Base-by-base conservation (phyloP, 768 basidiomycete genomes). In the Cytidiella melzeri region DNA sequence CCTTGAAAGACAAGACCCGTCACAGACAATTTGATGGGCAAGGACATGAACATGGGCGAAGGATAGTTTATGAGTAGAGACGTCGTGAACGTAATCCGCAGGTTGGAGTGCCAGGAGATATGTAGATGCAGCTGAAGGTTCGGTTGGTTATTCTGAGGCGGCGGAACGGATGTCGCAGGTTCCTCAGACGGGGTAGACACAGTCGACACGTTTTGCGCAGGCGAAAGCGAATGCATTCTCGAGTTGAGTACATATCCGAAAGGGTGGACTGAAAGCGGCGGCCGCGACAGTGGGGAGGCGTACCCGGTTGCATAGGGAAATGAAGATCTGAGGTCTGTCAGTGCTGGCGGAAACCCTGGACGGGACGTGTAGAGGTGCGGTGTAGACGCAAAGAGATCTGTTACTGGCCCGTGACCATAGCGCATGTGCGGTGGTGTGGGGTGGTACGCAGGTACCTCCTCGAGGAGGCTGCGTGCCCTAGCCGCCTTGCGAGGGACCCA, bases 51-150 rank as follows among this genome's bases (percentile, higher is more conserved):
- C 64, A 87, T 80, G 0, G 87, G 85, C 0, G 92, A 92, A 4
- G 96, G 96, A 64, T 98, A 97, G 68, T 99, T 96, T 67, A 99
- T 93, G 53, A 93, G 79, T 23, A 98, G 76, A 7, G 92, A 94
- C 0, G 96, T 98, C 25, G 89, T 83, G 48, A 99, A 75, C 6
- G 88, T 89, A 57, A 99, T 74, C 13, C 88, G 84, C 7, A 98
- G 73, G 64, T 96, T 84, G 9, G 94, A 91, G 45, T 84, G 79
- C 83, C 95, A 95, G 26, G 79, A 75, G 39, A 97, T 70, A 58
- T 84, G 81, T 0, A 99, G 72, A 62, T 97, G 93, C 3, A 96
- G 67, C 63, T 99, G 96, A 24, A 98, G 72, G 62, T 94, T 87
- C 1, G 89, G 81, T 41, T 73, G 69, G 15, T 7, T 7, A 34